Percentiles rank a stretch among this genome's conserved stretches.
Evolutionary conservation across 106 monocot genomes (phyloP).

Genomic region (Dioscorea dumetorum): DNA sequence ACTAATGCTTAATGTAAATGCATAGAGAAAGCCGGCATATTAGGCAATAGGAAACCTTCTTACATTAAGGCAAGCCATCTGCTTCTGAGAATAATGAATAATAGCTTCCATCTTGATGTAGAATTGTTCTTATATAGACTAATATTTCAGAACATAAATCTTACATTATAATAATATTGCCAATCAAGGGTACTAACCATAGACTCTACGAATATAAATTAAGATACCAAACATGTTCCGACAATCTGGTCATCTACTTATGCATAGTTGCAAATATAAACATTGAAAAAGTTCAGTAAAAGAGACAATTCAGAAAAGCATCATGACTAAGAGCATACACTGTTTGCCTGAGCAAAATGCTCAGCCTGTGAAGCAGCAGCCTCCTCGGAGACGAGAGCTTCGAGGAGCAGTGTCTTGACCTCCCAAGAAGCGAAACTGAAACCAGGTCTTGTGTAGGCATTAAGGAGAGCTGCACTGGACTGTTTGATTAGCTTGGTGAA

Average conservation of each 20-base stretch:
- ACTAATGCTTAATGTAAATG: not conserved
- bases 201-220: not conserved
- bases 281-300: not conserved
- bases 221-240: too few species aligned
- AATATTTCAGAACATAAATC: too few species aligned
- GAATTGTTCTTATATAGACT: not conserved
- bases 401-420: constrained; percentile 67
- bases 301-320: not conserved
- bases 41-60: too few species aligned
- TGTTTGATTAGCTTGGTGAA: constrained; percentile 76
- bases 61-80: too few species aligned
- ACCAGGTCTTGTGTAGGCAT: constrained; percentile 61
- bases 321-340: constrained; percentile 10
- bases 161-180: too few species aligned
- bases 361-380: constrained; percentile 57
- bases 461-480: constrained; percentile 76
- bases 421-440: constrained; percentile 79
- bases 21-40: too few species aligned
- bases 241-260: not conserved
- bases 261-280: too few species aligned
- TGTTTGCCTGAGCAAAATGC: constrained; percentile 50
- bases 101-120: not conserved
- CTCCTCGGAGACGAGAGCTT: constrained; percentile 68
- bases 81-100: too few species aligned
- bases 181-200: not conserved